Percentiles rank a stretch among this genome's conserved stretches.
These are phyloP conservation scores for Bisporella sp. DNA, from an alignment of 2,329 filamentous ascomycete genomes.

Conservation along the genomic window DNA sequence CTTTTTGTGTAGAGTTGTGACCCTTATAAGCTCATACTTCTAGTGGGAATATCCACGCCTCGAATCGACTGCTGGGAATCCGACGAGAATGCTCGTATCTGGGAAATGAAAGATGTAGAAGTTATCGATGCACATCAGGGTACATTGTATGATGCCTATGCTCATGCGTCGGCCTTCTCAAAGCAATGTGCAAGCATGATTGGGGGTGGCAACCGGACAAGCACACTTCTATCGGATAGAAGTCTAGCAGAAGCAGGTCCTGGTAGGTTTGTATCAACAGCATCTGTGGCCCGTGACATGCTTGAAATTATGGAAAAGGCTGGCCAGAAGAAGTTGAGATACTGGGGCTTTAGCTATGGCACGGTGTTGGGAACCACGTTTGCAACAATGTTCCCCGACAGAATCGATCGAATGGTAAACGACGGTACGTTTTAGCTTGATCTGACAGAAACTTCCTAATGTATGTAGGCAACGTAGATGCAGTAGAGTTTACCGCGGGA, in stretches of 20 bases:
- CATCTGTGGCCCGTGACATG: constrained; percentile 10
- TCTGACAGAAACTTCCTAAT: too few relatives aligned
- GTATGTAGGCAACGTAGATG: constrained; percentile 17
- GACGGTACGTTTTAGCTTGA: constrained; percentile 6
- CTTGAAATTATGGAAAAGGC: constrained; percentile 4
- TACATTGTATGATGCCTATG: constrained; percentile 38
- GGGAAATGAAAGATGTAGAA: constrained; percentile 30
- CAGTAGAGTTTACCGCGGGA: constrained; percentile 18
- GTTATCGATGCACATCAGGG: constrained; percentile 41
- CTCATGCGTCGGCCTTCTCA: constrained; percentile 36
- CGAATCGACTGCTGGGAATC: constrained; percentile 5
- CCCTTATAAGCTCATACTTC: background rate
- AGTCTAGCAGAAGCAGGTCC: too few relatives aligned
- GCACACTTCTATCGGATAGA: too few relatives aligned
- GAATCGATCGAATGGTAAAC: constrained; percentile 33
- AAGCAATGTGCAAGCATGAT: constrained; percentile 28
- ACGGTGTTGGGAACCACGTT: constrained; percentile 35
- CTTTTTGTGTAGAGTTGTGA: too few relatives aligned
- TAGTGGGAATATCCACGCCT: constrained; percentile 12
- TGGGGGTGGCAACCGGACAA: background rate
- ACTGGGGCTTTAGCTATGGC: constrained; percentile 43
- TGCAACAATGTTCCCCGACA: constrained; percentile 34
- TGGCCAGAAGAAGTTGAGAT: constrained; percentile 1
- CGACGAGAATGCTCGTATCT: background rate
- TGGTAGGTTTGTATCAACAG: constrained; percentile 2